Percentiles rank a stretch among this genome's conserved stretches.
Conservation (phyloP, 208 protist species). For the Herpetomonas tarakana region DNA sequence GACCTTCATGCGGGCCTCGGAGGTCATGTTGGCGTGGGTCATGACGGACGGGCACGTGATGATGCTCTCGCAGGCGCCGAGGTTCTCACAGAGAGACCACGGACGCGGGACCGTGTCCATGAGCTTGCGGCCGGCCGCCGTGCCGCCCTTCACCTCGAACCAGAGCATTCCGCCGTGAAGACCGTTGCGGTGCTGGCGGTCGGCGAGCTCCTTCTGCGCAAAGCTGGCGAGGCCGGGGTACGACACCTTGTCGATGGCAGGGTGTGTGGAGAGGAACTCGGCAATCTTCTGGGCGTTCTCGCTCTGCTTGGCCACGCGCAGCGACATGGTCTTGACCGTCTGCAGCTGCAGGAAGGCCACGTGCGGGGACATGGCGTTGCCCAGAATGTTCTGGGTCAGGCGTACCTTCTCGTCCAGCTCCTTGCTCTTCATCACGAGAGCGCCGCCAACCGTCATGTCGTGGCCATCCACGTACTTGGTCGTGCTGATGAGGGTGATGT, state of each 20-base stretch:
- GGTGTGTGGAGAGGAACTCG: conserved; percentile 79
- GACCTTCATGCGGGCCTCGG: conserved; percentile 88
- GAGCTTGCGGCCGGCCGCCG: conserved; percentile 57
- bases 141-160: conserved; percentile 90
- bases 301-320: conserved; percentile 92
- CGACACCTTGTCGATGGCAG: conserved; percentile 81
- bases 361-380: conserved; percentile 92
- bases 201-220: conserved; percentile 94
- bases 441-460: conserved; percentile 94
- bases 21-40: conserved; percentile 96
- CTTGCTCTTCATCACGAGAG: conserved; percentile 69
- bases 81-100: conserved; percentile 91
- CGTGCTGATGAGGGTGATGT: conserved; percentile 95
- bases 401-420: conserved; percentile 83
- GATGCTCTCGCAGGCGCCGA: conserved; percentile 94
- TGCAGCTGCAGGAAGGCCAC: conserved; percentile 95
- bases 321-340: conserved; percentile 93
- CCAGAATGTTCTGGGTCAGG: conserved; percentile 93
- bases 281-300: conserved; percentile 91
- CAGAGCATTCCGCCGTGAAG: conserved; percentile 90
- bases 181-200: conserved; percentile 85
- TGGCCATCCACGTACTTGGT: conserved; percentile 98
- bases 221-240: conserved; percentile 93
- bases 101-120: conserved; percentile 84
- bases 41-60: conserved; percentile 95